Evolutionary conservation across 371 early-diverging fungal species (phyloP).

Genomic region (Zopfochytrium polystomum): DNA sequence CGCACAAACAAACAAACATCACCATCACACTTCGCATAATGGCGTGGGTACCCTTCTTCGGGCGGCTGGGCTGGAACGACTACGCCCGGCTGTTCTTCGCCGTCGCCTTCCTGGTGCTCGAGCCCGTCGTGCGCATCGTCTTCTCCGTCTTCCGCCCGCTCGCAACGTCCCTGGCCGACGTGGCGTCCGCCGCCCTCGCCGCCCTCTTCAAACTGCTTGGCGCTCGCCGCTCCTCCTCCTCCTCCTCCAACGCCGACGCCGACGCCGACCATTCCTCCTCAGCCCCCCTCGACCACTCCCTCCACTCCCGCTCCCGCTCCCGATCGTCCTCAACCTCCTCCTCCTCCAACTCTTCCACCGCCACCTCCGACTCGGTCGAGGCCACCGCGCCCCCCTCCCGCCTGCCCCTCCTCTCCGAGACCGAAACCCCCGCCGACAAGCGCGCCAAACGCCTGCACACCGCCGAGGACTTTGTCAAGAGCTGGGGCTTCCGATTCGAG

Average conservation of each 20-base stretch:
- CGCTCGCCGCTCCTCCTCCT: slow-evolving; percentile 27
- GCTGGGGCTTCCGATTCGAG: slow-evolving; percentile 77
- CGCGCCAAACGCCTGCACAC: slow-evolving; percentile 59
- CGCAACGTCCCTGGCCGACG: no score
- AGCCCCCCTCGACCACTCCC: slow-evolving; percentile 20
- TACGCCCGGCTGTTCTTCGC: slow-evolving; percentile 56
- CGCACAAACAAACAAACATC: no score
- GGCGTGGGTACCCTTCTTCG: slow-evolving; percentile 40
- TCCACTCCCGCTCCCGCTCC: slow-evolving; percentile 28
- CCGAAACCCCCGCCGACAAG: slow-evolving; percentile 52
- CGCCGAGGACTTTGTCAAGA: slow-evolving; percentile 64
- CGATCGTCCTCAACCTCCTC: no score
- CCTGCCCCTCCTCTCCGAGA: slow-evolving; percentile 33
- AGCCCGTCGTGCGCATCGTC: slow-evolving; percentile 63
- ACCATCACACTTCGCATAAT: background rate
- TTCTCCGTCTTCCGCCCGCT: slow-evolving; percentile 60
- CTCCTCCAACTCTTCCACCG: no score
- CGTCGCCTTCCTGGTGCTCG: slow-evolving; percentile 62
- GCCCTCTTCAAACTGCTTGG: slow-evolving; percentile 29
- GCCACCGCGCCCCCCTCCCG: slow-evolving; percentile 7
- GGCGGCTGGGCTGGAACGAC: slow-evolving; percentile 35
- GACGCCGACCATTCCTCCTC: background rate
- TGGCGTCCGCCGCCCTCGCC: slow-evolving; percentile 11
- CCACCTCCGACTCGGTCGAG: slow-evolving; percentile 22
- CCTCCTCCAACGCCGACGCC: background rate